Evolutionary conservation across 2,329 filamentous ascomycete genomes (phyloP).

Genomic region (Alternaria sp.): DNA sequence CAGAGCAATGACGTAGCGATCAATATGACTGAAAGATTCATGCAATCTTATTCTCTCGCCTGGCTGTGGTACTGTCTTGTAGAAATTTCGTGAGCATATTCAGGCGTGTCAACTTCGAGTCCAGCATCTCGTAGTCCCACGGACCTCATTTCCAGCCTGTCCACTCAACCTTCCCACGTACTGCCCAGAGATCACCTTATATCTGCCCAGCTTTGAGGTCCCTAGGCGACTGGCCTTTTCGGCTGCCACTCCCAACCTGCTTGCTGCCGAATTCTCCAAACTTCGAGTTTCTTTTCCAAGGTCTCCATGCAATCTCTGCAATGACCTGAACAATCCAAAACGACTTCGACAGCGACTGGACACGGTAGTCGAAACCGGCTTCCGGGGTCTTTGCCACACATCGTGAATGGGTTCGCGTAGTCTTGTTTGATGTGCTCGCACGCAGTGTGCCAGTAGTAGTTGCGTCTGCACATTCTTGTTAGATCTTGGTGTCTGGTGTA

Average conservation of each 20-base stretch:
- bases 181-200: not conserved
- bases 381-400: not conserved
- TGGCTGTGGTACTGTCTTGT: not conserved
- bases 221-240: not conserved
- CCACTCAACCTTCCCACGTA: not conserved
- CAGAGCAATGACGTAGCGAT: not conserved
- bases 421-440: not conserved
- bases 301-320: not conserved
- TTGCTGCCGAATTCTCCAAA: not conserved
- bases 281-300: not conserved
- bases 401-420: not conserved
- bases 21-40: not conserved
- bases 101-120: not conserved
- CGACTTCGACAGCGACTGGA: not conserved
- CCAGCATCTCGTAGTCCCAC: not conserved
- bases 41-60: not conserved
- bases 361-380: not conserved
- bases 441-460: not conserved
- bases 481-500: not conserved
- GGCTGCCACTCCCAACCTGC: constrained; percentile 1
- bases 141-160: not conserved
- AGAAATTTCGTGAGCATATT: not conserved
- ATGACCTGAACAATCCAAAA: not conserved
- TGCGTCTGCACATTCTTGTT: constrained; percentile 6
- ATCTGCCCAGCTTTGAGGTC: not conserved